Conservation (phyloP, 805 yeast genomes). For the Cyberlindnera galapagoensis region DNA sequence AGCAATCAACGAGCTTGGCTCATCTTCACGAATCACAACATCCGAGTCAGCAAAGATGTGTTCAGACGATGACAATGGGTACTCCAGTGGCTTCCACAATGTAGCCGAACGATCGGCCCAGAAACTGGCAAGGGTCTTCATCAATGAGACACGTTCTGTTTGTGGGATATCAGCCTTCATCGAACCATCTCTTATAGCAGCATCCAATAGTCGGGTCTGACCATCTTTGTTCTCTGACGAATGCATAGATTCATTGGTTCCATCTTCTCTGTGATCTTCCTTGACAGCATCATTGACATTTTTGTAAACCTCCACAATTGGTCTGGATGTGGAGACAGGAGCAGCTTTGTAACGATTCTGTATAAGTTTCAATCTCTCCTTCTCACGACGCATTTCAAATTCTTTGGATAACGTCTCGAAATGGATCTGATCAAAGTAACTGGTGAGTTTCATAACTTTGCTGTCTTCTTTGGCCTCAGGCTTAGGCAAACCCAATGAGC, state of each 20-base stretch:
- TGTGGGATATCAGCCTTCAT: constrained; percentile 26
- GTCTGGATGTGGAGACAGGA: constrained; percentile 69
- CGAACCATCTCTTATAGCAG: constrained; percentile 13
- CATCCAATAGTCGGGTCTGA: constrained; percentile 11
- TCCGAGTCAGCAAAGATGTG: constrained; percentile 92
- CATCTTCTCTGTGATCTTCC: constrained; percentile 33
- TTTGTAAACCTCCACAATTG: constrained; percentile 86
- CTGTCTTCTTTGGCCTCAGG: constrained; percentile 24
- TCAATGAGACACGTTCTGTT: constrained; percentile 68
- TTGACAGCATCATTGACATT: constrained; percentile 85
- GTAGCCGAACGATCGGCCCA: constrained; percentile 98
- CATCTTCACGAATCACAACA: constrained; percentile 92
- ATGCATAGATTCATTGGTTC: constrained; percentile 14
- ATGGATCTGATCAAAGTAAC: constrained; percentile 65
- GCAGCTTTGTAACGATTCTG: constrained; percentile 56
- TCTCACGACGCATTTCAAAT: constrained; percentile 80
- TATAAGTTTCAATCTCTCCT: constrained; percentile 59
- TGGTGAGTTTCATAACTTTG: constrained; percentile 60
- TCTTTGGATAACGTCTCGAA: constrained; percentile 77
- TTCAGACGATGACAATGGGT: constrained; percentile 72
- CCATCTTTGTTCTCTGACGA: constrained; percentile 4
- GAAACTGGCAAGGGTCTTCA: constrained; percentile 80
- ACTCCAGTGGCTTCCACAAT: constrained; percentile 86
- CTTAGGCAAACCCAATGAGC: too few species aligned
- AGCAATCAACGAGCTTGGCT: constrained; percentile 91